phyloP scores from a whole-genome alignment of 495 filamentous ascomycete species.

The Xylaria longipes region DNA sequence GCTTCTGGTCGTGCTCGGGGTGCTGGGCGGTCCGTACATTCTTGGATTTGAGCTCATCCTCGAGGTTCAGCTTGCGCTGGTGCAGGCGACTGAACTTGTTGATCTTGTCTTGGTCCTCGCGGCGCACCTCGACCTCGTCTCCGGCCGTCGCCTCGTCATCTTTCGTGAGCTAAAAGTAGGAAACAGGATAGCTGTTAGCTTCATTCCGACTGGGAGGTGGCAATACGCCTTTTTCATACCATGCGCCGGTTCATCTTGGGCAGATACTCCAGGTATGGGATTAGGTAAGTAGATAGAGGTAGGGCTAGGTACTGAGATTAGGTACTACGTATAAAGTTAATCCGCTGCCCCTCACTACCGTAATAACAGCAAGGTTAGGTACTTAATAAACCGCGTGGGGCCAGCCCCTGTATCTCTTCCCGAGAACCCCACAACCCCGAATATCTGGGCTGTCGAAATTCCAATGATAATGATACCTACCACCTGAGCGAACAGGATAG shows the following conservation, averaged over 20 bases:
- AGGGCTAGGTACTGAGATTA: no score
- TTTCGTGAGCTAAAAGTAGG: conserved; percentile 76
- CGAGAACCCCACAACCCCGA: conserved; percentile 21
- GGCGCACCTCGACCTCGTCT: conserved; percentile 88
- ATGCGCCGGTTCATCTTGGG: conserved; percentile 49
- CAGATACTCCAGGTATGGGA: neutral
- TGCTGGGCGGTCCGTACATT: conserved; percentile 62
- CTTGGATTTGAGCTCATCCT: conserved; percentile 83
- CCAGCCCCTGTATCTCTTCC: conserved; percentile 17
- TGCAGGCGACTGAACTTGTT: conserved; percentile 96
- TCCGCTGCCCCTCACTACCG: no score
- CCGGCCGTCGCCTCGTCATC: conserved; percentile 79
- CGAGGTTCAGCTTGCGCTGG: conserved; percentile 76
- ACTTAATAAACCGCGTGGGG: conserved; percentile 14
- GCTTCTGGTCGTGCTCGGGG: neutral
- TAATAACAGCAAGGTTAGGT: neutral
- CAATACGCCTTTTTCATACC: conserved; percentile 35
- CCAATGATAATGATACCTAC: neutral
- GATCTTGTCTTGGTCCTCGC: conserved; percentile 98
- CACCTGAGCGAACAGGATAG: neutral
- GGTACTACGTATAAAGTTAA: no score
- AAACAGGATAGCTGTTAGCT: conserved; percentile 25
- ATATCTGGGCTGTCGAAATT: conserved; percentile 9
- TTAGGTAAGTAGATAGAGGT: neutral
- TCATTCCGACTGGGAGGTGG: neutral